These are phyloP conservation scores for Hydnomerulius pinastri DNA, from an alignment of 768 basidiomycete genomes.

Conservation along the genomic window DNA sequence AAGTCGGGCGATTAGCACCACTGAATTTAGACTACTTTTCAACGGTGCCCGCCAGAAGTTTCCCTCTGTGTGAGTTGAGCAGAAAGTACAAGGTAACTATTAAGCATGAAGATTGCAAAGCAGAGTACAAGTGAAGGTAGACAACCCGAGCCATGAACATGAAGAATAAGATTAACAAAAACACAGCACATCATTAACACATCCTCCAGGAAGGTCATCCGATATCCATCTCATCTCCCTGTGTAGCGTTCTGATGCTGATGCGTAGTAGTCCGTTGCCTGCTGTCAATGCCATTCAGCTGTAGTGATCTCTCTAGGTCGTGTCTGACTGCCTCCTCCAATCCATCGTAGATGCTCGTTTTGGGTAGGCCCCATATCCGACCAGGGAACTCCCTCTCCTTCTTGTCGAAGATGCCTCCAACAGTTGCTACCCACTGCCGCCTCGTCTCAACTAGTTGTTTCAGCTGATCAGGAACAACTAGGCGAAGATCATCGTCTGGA, in stretches of 20 bases:
- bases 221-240: conserved; percentile 68
- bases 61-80: conserved; percentile 13
- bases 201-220: conserved; percentile 40
- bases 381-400: conserved; percentile 69
- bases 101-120: conserved; percentile 22
- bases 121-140: conserved; percentile 23
- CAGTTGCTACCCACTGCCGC: conserved; percentile 72
- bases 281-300: conserved; percentile 19
- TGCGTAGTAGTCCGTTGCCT: conserved; percentile 33
- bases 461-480: conserved; percentile 69
- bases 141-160: conserved; percentile 26
- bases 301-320: conserved; percentile 31
- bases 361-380: conserved; percentile 76
- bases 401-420: conserved; percentile 75
- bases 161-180: conserved; percentile 28
- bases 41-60: conserved; percentile 1
- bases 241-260: conserved; percentile 44
- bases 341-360: conserved; percentile 73
- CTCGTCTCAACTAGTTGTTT: conserved; percentile 74
- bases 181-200: conserved; percentile 4
- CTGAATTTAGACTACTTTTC: conserved; percentile 8
- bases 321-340: conserved; percentile 63
- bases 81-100: conserved; percentile 22
- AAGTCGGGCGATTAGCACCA: conserved; percentile 27
- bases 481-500: conserved; percentile 63